Evolutionary conservation across 768 basidiomycete species (phyloP).

Genomic region (Pisolithus albus): DNA sequence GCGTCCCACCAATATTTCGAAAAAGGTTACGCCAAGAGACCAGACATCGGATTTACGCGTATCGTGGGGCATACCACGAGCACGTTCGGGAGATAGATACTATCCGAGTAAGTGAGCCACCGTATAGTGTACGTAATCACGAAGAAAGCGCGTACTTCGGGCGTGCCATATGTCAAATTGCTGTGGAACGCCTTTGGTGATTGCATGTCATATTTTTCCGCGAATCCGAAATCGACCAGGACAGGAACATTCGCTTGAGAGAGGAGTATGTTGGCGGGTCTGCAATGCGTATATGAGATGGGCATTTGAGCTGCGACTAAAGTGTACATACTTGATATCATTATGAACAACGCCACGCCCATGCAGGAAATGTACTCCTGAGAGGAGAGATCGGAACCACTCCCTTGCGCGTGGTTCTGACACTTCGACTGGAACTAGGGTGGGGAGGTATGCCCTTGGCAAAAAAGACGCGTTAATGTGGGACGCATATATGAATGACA

Average conservation of each 20-base stretch:
- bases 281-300: conserved; percentile 21
- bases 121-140: neutral
- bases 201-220: conserved; percentile 70
- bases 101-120: conserved; percentile 20
- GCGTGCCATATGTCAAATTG: conserved; percentile 84
- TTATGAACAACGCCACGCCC: conserved; percentile 82
- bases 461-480: conserved; percentile 7
- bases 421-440: conserved; percentile 83
- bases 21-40: conserved; percentile 87
- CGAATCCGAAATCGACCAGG: conserved; percentile 95
- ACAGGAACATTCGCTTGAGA: conserved; percentile 74
- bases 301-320: neutral
- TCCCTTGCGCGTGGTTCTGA: conserved; percentile 66
- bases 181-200: conserved; percentile 69
- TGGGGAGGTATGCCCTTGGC: conserved; percentile 77
- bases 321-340: conserved; percentile 74
- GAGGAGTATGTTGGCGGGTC: conserved; percentile 90
- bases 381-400: conserved; percentile 80
- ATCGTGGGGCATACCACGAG: conserved; percentile 83
- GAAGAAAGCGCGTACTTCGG: conserved; percentile 53
- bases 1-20: conserved; percentile 87
- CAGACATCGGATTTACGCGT: conserved; percentile 87
- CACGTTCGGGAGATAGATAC: conserved; percentile 92
- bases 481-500: conserved; percentile 5
- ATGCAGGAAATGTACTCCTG: conserved; percentile 80